A percentile compares a stretch with the other conserved stretches of the same genome.
Evolutionary conservation across 495 filamentous ascomycete genomes (phyloP).

Genomic region (Neurospora discreta): DNA sequence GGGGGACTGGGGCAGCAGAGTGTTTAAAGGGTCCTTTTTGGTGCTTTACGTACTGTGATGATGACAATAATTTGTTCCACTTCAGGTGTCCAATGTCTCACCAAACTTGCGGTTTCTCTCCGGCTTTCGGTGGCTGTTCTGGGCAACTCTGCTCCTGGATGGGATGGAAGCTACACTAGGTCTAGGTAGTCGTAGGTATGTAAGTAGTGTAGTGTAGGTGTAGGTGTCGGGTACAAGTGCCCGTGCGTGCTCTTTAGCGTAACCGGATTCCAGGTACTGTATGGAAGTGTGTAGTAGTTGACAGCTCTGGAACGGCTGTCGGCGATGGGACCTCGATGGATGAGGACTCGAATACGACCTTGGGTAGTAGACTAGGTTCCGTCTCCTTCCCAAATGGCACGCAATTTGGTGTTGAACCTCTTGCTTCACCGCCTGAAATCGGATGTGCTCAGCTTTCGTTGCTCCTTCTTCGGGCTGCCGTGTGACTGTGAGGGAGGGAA

Average conservation of each 20-base stretch:
- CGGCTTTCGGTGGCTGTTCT: background rate
- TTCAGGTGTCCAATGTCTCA: background rate
- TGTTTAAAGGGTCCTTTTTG: background rate
- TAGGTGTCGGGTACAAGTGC: no score
- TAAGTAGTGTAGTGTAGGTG: no score
- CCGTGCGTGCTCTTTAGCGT: no score
- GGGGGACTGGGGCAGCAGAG: no score
- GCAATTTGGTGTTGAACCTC: background rate
- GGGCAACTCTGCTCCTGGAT: no score
- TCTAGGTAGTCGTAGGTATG: no score
- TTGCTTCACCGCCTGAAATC: background rate
- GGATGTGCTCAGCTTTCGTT: constrained; percentile 1
- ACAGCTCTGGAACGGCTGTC: background rate
- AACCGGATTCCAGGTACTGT: no score
- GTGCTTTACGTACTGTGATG: background rate
- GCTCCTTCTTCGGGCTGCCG: background rate
- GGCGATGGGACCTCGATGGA: background rate
- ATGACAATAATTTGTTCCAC: no score
- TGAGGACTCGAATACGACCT: no score
- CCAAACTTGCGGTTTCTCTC: background rate
- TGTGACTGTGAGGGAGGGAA: no score
- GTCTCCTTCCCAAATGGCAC: background rate
- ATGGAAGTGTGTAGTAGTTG: no score
- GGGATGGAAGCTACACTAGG: no score
- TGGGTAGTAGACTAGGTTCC: background rate